Evolutionary conservation across 1,139 yeast species (phyloP).

Genomic region (Yamadazyma songkhlaensis): DNA sequence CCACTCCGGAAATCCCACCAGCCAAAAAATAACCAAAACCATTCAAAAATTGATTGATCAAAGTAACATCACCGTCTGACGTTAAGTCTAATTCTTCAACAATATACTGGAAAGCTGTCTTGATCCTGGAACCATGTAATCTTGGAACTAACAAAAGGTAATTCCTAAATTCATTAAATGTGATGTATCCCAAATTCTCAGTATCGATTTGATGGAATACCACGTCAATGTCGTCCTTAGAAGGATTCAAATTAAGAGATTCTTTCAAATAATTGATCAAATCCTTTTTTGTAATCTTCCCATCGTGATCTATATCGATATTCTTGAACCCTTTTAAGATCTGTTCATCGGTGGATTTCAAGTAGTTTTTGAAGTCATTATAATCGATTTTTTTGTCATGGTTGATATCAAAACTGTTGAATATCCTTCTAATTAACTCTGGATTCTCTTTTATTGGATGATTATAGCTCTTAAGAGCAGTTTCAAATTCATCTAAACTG

Average conservation of each 20-base stretch:
- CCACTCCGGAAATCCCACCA: slow-evolving; percentile 94
- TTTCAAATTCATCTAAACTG: slow-evolving; percentile 51
- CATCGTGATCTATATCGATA: slow-evolving; percentile 76
- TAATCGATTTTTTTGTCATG: slow-evolving; percentile 57
- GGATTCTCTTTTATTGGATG: slow-evolving; percentile 71
- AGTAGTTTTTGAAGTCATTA: slow-evolving; percentile 59
- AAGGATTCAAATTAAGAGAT: slow-evolving; percentile 51
- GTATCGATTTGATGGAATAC: slow-evolving; percentile 63
- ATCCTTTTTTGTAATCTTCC: slow-evolving; percentile 64
- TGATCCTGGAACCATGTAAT: slow-evolving; percentile 61
- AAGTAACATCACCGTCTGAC: slow-evolving; percentile 89
- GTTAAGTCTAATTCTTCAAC: slow-evolving; percentile 77
- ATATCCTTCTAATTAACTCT: slow-evolving; percentile 54
- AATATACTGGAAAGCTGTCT: slow-evolving; percentile 79
- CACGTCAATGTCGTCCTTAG: slow-evolving; percentile 51
- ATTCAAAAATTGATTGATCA: slow-evolving; percentile 72
- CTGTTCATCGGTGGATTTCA: slow-evolving; percentile 63
- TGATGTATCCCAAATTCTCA: slow-evolving; percentile 65
- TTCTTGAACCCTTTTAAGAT: slow-evolving; percentile 66
- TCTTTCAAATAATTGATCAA: slow-evolving; percentile 60
- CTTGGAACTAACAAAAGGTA: slow-evolving; percentile 82
- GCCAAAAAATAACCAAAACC: slow-evolving; percentile 91
- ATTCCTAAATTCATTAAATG: slow-evolving; percentile 84
- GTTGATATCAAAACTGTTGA: slow-evolving; percentile 56
- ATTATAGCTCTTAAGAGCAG: slow-evolving; percentile 50